A percentile compares a stretch with the other conserved stretches of the same genome.
Conservation (phyloP, 345 rosid genomes). For the Corymbia maculata region DNA sequence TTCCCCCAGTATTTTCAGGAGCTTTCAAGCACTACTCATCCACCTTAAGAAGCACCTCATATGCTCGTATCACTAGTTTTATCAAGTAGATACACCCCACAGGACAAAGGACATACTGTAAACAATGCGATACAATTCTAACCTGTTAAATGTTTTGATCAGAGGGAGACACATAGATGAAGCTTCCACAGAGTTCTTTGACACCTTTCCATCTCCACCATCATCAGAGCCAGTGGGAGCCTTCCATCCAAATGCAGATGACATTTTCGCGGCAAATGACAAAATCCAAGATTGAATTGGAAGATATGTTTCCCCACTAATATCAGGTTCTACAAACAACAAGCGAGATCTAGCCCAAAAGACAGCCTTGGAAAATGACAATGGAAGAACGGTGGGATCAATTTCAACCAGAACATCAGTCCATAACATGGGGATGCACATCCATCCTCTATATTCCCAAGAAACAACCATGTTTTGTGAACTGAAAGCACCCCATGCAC, state of each 20-base stretch:
- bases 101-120: not conserved
- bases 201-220: constrained; percentile 68
- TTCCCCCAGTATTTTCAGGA: not conserved
- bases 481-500: constrained; percentile 66
- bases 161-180: constrained; percentile 61
- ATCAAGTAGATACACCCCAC: not conserved
- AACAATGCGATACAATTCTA: not conserved
- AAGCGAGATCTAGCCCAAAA: constrained; percentile 90
- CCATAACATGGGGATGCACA: constrained; percentile 97
- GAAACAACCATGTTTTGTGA: constrained; percentile 48
- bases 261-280: constrained; percentile 56
- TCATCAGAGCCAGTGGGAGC: constrained; percentile 91
- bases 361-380: constrained; percentile 76
- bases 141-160: constrained; percentile 78
- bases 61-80: not conserved
- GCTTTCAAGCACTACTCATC: not conserved
- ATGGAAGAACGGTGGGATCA: constrained; percentile 52
- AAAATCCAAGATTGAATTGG: constrained; percentile 68
- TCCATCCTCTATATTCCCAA: constrained; percentile 61
- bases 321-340: constrained; percentile 75
- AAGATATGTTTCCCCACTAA: constrained; percentile 44
- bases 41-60: not conserved
- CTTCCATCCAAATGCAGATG: constrained; percentile 82
- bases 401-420: constrained; percentile 62
- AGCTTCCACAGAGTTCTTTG: constrained; percentile 75